Evolutionary conservation across 2,329 filamentous ascomycete genomes (phyloP).

Genomic region (Trichoderma brevicompactum): DNA sequence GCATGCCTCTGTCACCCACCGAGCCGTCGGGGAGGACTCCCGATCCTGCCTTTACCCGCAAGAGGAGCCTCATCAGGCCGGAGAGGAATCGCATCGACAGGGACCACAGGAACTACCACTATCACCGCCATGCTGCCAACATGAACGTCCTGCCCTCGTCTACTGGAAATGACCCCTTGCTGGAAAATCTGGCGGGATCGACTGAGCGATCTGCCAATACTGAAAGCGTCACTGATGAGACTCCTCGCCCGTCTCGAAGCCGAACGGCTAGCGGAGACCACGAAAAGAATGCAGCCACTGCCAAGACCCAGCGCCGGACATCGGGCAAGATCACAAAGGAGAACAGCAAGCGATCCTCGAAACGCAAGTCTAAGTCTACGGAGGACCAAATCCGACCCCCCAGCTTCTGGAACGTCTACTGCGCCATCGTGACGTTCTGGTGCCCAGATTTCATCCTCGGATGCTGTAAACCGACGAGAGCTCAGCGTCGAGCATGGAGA

Average conservation of each 20-base stretch:
- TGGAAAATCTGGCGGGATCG: slow-evolving; percentile 75
- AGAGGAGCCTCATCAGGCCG: slow-evolving; percentile 86
- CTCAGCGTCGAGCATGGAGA: slow-evolving; percentile 90
- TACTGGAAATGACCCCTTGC: slow-evolving; percentile 86
- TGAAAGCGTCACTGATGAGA: slow-evolving; percentile 51
- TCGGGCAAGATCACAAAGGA: slow-evolving; percentile 72
- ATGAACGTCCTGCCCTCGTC: slow-evolving; percentile 90
- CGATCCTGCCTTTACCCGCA: slow-evolving; percentile 60
- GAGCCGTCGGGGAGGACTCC: slow-evolving; percentile 38
- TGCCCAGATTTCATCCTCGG: slow-evolving; percentile 84
- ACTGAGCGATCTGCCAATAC: slow-evolving; percentile 59
- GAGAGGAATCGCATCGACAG: slow-evolving; percentile 84
- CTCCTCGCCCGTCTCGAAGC: slow-evolving; percentile 43
- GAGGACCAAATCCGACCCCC: slow-evolving; percentile 74
- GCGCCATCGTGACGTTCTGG: slow-evolving; percentile 93
- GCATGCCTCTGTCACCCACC: slow-evolving; percentile 57
- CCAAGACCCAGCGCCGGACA: slow-evolving; percentile 44
- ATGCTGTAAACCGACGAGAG: slow-evolving; percentile 83
- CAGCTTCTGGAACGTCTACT: slow-evolving; percentile 95
- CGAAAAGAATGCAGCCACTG: slow-evolving; percentile 40
- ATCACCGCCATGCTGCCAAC: slow-evolving; percentile 89
- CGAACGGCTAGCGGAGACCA: slow-evolving; percentile 41
- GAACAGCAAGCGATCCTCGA: slow-evolving; percentile 49
- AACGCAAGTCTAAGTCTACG: slow-evolving; percentile 57
- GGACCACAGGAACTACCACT: slow-evolving; percentile 94